These are phyloP conservation scores for Magnaporthiopsis incrustans DNA, from an alignment of 2,329 filamentous ascomycete species.

Conservation along the genomic window DNA sequence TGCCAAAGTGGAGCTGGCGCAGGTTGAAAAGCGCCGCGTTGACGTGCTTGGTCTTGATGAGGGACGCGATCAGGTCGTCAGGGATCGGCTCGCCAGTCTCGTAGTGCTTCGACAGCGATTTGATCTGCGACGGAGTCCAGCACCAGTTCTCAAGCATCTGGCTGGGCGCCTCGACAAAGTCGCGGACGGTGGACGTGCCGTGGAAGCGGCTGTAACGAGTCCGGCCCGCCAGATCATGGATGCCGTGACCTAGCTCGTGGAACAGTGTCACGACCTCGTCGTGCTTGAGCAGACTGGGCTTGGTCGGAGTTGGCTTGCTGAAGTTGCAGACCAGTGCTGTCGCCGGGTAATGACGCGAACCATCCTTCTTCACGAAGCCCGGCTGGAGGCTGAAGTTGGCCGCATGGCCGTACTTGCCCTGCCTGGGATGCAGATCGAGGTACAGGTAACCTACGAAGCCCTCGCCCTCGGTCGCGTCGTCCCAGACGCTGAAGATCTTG, in stretches of 20 bases:
- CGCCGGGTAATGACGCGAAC: slow-evolving; percentile 65
- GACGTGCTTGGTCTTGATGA: slow-evolving; percentile 71
- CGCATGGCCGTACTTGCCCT: slow-evolving; percentile 77
- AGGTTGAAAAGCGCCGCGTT: slow-evolving; percentile 75
- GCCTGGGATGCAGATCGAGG: slow-evolving; percentile 70
- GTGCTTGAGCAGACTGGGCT: slow-evolving; percentile 74
- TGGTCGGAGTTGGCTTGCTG: slow-evolving; percentile 67
- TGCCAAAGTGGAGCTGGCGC: slow-evolving; percentile 70
- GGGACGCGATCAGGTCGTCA: slow-evolving; percentile 63
- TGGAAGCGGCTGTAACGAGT: slow-evolving; percentile 59
- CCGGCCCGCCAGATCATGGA: slow-evolving; percentile 58
- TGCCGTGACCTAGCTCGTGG: slow-evolving; percentile 67
- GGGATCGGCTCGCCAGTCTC: slow-evolving; percentile 62
- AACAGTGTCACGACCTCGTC: slow-evolving; percentile 78
- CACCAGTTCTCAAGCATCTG: slow-evolving; percentile 75
- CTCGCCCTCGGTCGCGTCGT: slow-evolving; percentile 61
- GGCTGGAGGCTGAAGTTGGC: slow-evolving; percentile 79
- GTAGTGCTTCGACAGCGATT: slow-evolving; percentile 66
- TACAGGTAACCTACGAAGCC: slow-evolving; percentile 77
- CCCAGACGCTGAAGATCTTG: slow-evolving; percentile 76
- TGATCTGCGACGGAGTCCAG: slow-evolving; percentile 59
- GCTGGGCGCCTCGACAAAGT: slow-evolving; percentile 64
- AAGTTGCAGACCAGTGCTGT: slow-evolving; percentile 83
- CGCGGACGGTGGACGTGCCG: slow-evolving; percentile 56
- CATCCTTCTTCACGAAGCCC: slow-evolving; percentile 58